Evolutionary conservation across 306 rosid genomes (phyloP).

Genomic region (Medicago ruthenica): DNA sequence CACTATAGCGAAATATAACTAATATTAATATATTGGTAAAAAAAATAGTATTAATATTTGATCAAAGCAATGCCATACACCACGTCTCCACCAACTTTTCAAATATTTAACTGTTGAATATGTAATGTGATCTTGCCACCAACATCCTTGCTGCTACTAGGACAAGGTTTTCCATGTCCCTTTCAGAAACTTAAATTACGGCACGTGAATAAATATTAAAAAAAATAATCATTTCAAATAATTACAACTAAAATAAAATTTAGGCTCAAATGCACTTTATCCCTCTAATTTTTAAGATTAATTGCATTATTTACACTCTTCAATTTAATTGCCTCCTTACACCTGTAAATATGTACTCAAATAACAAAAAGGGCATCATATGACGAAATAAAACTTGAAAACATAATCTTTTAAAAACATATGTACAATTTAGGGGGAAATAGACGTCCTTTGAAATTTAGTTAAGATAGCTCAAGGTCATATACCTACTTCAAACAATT

Average conservation of each 20-base stretch:
- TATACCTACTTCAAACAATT: background rate
- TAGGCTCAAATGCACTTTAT: background rate
- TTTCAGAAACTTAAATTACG: background rate
- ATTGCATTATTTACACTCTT: background rate
- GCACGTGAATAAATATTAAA: background rate
- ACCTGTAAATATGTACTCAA: background rate
- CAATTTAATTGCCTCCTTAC: background rate
- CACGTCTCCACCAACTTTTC: constrained; percentile 8
- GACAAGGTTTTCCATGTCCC: background rate
- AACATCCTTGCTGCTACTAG: background rate
- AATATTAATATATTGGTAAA: background rate
- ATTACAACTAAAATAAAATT: background rate
- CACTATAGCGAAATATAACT: background rate
- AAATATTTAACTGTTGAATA: background rate
- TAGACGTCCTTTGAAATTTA: background rate
- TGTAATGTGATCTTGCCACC: background rate
- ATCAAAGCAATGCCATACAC: background rate
- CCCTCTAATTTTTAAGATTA: background rate
- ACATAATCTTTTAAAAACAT: background rate
- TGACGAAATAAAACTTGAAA: background rate
- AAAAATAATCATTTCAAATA: background rate
- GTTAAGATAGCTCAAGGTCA: background rate
- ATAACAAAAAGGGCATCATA: too few relatives aligned
- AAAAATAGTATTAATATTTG: background rate
- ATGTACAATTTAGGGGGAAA: background rate